Evolutionary conservation across 208 protist species (phyloP).

Genomic region (Angomonas ambiguus): DNA sequence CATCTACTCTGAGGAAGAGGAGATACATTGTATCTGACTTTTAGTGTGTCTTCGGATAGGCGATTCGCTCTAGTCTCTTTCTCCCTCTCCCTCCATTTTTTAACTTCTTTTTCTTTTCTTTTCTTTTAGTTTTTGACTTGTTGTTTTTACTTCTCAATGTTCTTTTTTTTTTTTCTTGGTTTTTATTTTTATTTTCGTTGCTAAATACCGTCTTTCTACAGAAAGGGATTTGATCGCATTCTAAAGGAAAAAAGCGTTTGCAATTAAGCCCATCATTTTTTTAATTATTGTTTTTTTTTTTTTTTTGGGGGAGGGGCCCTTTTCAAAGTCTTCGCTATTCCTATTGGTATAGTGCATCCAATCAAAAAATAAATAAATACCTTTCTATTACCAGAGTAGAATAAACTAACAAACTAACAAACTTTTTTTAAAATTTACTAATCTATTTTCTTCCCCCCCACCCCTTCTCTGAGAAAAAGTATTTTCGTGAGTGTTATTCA

Average conservation of each 20-base stretch:
- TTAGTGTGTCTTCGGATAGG: no score
- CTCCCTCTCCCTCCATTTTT: constrained; percentile 7
- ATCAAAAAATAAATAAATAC: constrained; percentile 5
- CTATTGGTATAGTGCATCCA: background rate
- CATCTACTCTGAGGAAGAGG: no score
- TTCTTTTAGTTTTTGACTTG: background rate
- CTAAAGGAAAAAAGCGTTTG: background rate
- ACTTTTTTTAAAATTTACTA: no score
- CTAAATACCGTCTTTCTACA: no score
- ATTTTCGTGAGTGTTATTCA: constrained; percentile 8
- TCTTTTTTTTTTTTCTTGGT: constrained; percentile 10
- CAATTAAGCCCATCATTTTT: background rate
- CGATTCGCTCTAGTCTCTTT: background rate
- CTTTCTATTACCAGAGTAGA: no score
- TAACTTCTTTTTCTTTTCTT: constrained; percentile 9
- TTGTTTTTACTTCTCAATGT: no score
- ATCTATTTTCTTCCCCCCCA: no score
- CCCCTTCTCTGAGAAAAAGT: background rate
- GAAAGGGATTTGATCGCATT: no score
- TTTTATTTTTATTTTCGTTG: constrained; percentile 8
- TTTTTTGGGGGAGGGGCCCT: constrained; percentile 6
- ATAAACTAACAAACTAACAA: no score
- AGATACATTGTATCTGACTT: no score
- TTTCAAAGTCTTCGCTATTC: no score
- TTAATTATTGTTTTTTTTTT: constrained; percentile 19